phyloP scores from a whole-genome alignment of 2,329 filamentous ascomycete genomes.

The Ceratocystiopsis minuta region DNA sequence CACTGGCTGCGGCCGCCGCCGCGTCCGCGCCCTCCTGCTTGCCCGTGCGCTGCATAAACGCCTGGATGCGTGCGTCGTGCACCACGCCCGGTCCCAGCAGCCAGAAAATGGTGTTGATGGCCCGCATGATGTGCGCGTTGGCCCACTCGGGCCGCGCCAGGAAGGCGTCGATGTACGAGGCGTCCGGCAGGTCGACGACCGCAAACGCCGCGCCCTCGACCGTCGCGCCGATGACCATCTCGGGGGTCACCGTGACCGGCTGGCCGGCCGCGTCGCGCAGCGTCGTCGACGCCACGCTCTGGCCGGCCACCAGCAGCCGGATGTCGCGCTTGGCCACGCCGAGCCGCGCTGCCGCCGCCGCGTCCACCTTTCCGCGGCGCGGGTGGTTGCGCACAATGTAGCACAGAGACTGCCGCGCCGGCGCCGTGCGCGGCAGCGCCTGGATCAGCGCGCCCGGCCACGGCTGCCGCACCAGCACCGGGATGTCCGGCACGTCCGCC shows the following conservation, averaged over 20 bases:
- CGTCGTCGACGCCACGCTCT: slow-evolving; percentile 42
- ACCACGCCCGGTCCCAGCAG: slow-evolving; percentile 53
- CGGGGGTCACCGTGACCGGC: slow-evolving; percentile 46
- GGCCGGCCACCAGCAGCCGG: slow-evolving; percentile 40
- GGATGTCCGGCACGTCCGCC: slow-evolving; percentile 38
- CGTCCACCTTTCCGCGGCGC: slow-evolving; percentile 65
- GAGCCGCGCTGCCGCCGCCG: slow-evolving; percentile 41
- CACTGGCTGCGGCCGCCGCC: too few relatives aligned
- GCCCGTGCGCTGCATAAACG: slow-evolving; percentile 51
- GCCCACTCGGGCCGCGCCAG: slow-evolving; percentile 57
- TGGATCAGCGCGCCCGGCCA: slow-evolving; percentile 57
- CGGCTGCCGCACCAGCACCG: slow-evolving; percentile 54
- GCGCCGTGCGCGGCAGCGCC: slow-evolving; percentile 48
- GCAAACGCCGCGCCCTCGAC: slow-evolving; percentile 56
- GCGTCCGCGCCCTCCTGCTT: too few relatives aligned
- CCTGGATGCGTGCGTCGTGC: slow-evolving; percentile 40
- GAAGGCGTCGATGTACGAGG: slow-evolving; percentile 51
- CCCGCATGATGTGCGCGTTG: slow-evolving; percentile 43
- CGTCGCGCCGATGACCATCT: slow-evolving; percentile 62
- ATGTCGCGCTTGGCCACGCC: slow-evolving; percentile 44
- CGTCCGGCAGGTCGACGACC: slow-evolving; percentile 59
- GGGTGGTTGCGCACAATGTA: slow-evolving; percentile 70
- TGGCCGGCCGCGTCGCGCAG: slow-evolving; percentile 24
- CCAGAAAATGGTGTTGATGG: slow-evolving; percentile 60
- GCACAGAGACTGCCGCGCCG: slow-evolving; percentile 52